Base-by-base conservation (phyloP, 148 eudicot genomes). In the Cornus suecica region DNA sequence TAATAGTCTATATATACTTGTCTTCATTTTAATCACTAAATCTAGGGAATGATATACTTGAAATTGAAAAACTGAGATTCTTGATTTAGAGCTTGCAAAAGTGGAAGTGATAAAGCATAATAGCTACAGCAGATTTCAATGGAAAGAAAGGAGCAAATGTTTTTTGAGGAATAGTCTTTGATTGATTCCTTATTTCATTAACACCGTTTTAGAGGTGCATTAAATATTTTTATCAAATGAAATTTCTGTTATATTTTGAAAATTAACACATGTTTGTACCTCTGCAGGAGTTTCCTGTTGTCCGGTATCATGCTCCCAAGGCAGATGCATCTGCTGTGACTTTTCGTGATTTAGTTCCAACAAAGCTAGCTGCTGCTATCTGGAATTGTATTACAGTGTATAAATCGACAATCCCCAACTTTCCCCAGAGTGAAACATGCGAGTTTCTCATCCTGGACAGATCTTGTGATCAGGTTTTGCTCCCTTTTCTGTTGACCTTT, bases 361-460 rank as follows among this genome's bases (percentile, higher is more conserved):
- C 82, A 27, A 95, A 91, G 87, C 93, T 95, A 16, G 99, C 99
- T 77, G 77, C 93, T 70, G 85, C 90, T 80, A 80, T 95, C 52
- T 90, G 99, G 99, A 78, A 87, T 60, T 56, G 54, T 80, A 82
- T 95, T 54, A 73, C 87, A 68, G 79, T 74, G 37, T 95, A 91
- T 77, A 95, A 91, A 78, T 51, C 93, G 31, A 77, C 91, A 15
- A 88, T 95, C 80, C 88, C 92, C 22, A 80, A 93, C 72, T 95
- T 86, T 72, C 99, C 99, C 51, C 83, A 91, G 73, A 87, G 82
- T 64, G 99, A 95, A 85, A 91, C 99, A 77, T 95, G 99, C 81
- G 94, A 93, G 79, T 69, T 95, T 27, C 97, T 95, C 74, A 95
- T 95, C 81, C 76, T 95, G 70, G 98, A 95, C 79, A 88, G 99